Evolutionary conservation across 345 rosid genomes (phyloP).

Genomic region (Murraya koenigii): DNA sequence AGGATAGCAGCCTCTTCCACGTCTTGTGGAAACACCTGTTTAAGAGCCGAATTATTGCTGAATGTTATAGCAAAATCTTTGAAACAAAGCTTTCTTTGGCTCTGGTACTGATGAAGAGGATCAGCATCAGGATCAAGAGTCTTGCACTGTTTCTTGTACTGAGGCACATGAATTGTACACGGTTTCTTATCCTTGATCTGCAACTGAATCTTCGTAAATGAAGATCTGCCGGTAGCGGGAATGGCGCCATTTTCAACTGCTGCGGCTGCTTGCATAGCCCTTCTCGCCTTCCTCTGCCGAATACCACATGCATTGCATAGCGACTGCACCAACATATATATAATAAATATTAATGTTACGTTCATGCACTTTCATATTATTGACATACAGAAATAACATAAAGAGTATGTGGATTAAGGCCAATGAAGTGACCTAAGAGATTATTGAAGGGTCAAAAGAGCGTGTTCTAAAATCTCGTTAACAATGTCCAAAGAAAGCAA

Average conservation of each 20-base stretch:
- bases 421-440: too few species aligned
- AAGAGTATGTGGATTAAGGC: too few species aligned
- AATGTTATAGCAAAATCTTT: constrained; percentile 32
- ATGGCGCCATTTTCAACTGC: constrained; percentile 38
- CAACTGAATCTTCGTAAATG: constrained; percentile 27
- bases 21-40: constrained; percentile 43
- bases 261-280: constrained; percentile 64
- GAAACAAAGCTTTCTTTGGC: constrained; percentile 33
- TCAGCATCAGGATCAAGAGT: neutral
- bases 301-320: constrained; percentile 96
- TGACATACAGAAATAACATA: neutral
- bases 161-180: constrained; percentile 21
- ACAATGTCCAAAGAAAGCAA: neutral
- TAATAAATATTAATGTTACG: neutral
- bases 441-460: neutral
- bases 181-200: constrained; percentile 48
- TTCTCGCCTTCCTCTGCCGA: constrained; percentile 82
- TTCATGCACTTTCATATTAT: neutral
- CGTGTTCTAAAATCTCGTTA: too few species aligned
- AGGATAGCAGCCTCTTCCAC: constrained; percentile 60
- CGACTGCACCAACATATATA: constrained; percentile 42
- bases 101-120: neutral
- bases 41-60: constrained; percentile 35
- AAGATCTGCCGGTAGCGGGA: constrained; percentile 14
- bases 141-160: constrained; percentile 37